A percentile compares a stretch with the other conserved stretches of the same genome.
phyloP scores from a whole-genome alignment of 208 protist species.

The Leptomonas pyrrhocoris region DNA sequence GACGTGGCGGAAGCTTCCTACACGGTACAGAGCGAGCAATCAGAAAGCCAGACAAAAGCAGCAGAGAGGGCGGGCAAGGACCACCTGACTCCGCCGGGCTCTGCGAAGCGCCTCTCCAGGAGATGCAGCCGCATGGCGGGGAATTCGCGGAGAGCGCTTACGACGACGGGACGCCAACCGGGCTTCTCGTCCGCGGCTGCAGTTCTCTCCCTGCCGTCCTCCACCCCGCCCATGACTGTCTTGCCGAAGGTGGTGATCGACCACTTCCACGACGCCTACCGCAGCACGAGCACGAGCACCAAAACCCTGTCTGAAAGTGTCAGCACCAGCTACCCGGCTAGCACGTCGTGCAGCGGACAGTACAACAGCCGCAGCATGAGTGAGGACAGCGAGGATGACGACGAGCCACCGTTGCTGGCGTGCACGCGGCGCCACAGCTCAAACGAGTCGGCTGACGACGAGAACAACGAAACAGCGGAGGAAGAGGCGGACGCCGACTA shows the following conservation, averaged over 20 bases:
- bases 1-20: not conserved
- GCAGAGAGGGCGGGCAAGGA: conserved; percentile 5
- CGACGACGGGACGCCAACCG: not conserved
- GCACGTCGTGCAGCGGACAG: not conserved
- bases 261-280: conserved; percentile 21
- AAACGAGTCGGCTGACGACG: not conserved
- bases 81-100: conserved; percentile 9
- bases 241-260: conserved; percentile 13
- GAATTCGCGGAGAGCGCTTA: not conserved
- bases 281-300: not conserved
- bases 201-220: conserved; percentile 4
- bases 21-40: not conserved
- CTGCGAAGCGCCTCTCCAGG: not conserved
- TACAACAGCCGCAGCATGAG: not conserved
- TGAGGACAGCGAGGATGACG: not conserved
- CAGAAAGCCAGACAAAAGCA: too few species aligned
- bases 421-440: conserved; percentile 11
- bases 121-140: not conserved
- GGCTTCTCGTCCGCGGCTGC: not conserved
- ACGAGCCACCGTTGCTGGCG: conserved; percentile 11
- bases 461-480: not conserved
- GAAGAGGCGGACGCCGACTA: not conserved
- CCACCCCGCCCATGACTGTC: conserved; percentile 8
- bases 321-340: conserved; percentile 1
- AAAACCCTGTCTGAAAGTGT: not conserved